Evolutionary conservation across 805 yeast species (phyloP).

Genomic region (Yamadazyma takamatsuzukensis): DNA sequence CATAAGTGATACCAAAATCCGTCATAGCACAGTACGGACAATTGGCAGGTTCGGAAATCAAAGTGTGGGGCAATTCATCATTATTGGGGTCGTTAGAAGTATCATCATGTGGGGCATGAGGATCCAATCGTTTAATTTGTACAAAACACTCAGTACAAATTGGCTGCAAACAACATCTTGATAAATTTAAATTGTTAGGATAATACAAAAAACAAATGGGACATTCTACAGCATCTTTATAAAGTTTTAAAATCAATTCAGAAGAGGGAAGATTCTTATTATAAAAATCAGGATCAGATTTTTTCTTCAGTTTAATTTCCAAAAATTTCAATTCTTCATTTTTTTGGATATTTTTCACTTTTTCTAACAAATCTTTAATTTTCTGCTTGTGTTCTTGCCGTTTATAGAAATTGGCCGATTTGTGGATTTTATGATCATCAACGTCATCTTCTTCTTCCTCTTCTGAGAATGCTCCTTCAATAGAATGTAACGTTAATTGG

Average conservation of each 20-base stretch:
- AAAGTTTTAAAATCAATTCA: constrained; percentile 54
- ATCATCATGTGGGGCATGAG: constrained; percentile 85
- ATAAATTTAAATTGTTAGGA: constrained; percentile 71
- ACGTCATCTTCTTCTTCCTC: constrained; percentile 64
- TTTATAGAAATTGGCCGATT: constrained; percentile 42
- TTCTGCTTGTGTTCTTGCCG: constrained; percentile 48
- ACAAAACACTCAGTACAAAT: constrained; percentile 97
- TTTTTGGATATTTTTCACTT: constrained; percentile 26
- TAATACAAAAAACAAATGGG: constrained; percentile 91
- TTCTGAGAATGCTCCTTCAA: constrained; percentile 44
- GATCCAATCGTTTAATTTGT: constrained; percentile 85
- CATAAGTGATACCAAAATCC: constrained; percentile 79
- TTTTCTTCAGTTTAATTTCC: constrained; percentile 17
- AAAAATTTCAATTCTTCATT: constrained; percentile 34
- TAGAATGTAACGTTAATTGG: constrained; percentile 55
- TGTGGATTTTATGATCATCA: constrained; percentile 55
- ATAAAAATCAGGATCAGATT: too few species aligned
- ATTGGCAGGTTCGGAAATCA: constrained; percentile 81
- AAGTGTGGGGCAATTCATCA: constrained; percentile 50
- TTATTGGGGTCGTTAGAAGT: constrained; percentile 17
- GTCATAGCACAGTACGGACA: constrained; percentile 94
- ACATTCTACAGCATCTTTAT: constrained; percentile 73
- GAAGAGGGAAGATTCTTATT: constrained; percentile 32
- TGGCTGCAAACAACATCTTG: constrained; percentile 89
- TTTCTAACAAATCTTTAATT: constrained; percentile 35